These are phyloP conservation scores for Aspergillus unguis DNA, from an alignment of 2,329 filamentous ascomycete species.

Conservation along the genomic window DNA sequence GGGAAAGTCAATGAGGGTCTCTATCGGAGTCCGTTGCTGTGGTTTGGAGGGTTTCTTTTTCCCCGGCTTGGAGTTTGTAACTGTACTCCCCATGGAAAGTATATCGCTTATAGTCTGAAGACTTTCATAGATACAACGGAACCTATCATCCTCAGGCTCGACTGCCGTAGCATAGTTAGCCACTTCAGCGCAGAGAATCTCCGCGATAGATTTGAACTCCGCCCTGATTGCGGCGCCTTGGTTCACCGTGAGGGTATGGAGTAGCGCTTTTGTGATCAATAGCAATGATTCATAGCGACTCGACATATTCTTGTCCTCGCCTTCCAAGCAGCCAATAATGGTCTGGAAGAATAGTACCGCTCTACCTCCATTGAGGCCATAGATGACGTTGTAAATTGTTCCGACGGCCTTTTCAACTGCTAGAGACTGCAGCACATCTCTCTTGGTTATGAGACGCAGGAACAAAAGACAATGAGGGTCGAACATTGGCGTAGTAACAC, in stretches of 20 bases:
- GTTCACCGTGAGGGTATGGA: constrained; percentile 1
- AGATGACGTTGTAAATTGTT: constrained; percentile 16
- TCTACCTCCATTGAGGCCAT: constrained; percentile 8
- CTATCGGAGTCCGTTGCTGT: not conserved
- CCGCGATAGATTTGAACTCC: constrained; percentile 5
- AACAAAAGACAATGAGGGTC: constrained; percentile 14
- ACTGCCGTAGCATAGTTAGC: too few species aligned
- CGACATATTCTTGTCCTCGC: not conserved
- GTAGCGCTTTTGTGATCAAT: constrained; percentile 7
- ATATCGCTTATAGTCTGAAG: too few species aligned
- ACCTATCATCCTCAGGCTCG: too few species aligned
- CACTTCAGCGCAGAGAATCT: not conserved
- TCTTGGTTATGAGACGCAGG: constrained; percentile 6
- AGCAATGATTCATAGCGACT: not conserved
- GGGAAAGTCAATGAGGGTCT: constrained; percentile 4
- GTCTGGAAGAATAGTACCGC: constrained; percentile 5
- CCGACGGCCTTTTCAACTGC: constrained; percentile 11
- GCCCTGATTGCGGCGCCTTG: constrained; percentile 8
- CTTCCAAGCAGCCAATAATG: not conserved
- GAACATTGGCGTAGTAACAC: constrained; percentile 13
- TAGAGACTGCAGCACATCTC: constrained; percentile 4
- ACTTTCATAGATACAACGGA: too few species aligned
- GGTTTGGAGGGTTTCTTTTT: not conserved
- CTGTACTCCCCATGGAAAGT: too few species aligned
- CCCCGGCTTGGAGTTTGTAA: not conserved